Evolutionary conservation across 306 rosid species (phyloP), one percentile per base, ranked within the genome.

Genomic region (Dryas octopetala): DNA sequence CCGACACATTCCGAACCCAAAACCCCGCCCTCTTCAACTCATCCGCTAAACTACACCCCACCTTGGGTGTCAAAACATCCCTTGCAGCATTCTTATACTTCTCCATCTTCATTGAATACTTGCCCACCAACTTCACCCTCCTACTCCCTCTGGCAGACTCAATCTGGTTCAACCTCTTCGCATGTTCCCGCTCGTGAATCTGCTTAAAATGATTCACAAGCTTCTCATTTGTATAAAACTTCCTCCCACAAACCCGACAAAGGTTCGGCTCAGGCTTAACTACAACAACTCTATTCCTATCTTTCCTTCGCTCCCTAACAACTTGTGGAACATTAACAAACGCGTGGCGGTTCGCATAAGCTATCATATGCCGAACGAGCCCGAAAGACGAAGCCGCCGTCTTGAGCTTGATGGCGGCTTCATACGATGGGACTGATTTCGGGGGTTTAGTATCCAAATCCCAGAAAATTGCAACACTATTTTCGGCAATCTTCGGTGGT

Each of bases 51-150:
- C 94, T 83, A 78, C 81, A 77, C 26, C 94, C 96, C 40, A 73
- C 88, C 70, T 83, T 87, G 1, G 94, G 87, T 45, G 88, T 85
- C 84, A 88, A 62, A 79, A 91, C 26, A 66, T 75, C 88, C 76
- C 90, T 82, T 3, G 80, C 91, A 23, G 88, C 91, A 41, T 79
- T 89, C 89, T 79, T 91, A 61, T 86, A 89, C 88, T 91, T 94
- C 16, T 94, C 92, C 91, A 94, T 87, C 81, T 91, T 91, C 97
- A 91, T 89, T 5, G 97, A 86, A 82, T 89, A 94, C 88, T 86
- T 90, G 0, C 82, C 92, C 48, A 94, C 87, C 85, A 94, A 71
- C 63, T 87, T 91, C 83, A 90, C 97, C 80, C 87, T 84, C 88
- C 79, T 79, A 62, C 47, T 83, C 66, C 98, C 97, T 54, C 78